Base-by-base conservation (phyloP, 768 basidiomycete genomes). In the Obba rivulosa region DNA sequence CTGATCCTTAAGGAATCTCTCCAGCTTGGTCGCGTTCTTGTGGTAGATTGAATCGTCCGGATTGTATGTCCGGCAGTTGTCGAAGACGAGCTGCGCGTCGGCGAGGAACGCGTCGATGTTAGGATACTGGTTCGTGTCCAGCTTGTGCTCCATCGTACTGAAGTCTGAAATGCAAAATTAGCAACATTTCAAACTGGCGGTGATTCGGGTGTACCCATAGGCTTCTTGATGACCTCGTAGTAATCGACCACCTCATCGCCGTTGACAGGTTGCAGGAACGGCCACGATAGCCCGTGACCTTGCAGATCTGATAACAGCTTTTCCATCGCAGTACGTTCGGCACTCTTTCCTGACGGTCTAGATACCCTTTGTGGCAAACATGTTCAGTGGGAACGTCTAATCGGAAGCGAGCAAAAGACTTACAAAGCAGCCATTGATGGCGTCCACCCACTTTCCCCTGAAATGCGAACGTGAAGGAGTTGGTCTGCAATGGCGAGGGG, bases 381-480 rank as follows among this genome's bases (percentile, higher is more conserved):
- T 21, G 21, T 39, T 59, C 28, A 57, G 53, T 46, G n/a, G 21
- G 17, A 41, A 1, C 34, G 18, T 16, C 14, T 8, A 34, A 46
- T 22, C 2, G 20, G 37, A 17, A 38, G 44, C 16, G 17, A 11
- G 23, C 21, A 18, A 49, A 41, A 39, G 34, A 69, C 83, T 63
- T 64, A 91, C 87, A 75, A 75, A 39, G 81, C 73, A 47, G 82
- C 77, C 79, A 92, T 86, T 48, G 82, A 83, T 8, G 84, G 81
- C 38, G 85, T 88, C 96, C 96, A 98, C 1, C 93, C 92, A 50
- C 85, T 92, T 65, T 95, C 92, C 36, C 80, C 92, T 92, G 47
- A 14, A 38, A 7, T 18, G 17, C 18, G 20, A 25, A 24, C 43
- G 11, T 24, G 46, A 18, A 20, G 49, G 51, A 35, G 14, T 56